These are phyloP conservation scores for Plenodomus lindquistii DNA, from an alignment of 2,329 filamentous ascomycete species.

Conservation along the genomic window DNA sequence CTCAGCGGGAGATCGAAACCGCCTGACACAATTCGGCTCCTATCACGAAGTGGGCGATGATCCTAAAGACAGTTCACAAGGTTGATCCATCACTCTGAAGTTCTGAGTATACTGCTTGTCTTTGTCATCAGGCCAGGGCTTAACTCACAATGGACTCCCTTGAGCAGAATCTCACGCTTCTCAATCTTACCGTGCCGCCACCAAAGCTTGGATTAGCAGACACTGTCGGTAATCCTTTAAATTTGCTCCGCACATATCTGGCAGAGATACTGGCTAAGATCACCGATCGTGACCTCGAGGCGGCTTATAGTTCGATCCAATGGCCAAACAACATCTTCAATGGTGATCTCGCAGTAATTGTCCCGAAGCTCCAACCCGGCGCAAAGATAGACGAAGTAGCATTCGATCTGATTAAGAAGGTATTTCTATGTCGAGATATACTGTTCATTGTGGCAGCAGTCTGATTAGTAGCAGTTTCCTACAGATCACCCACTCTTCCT, in stretches of 20 bases:
- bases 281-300: slow-evolving; percentile 13
- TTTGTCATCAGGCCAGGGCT: neutral
- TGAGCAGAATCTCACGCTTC: slow-evolving; percentile 2
- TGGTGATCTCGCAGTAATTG: slow-evolving; percentile 31
- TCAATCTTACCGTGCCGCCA: slow-evolving; percentile 2
- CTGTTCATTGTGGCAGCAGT: neutral
- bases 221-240: slow-evolving; percentile 29
- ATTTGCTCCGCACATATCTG: slow-evolving; percentile 28
- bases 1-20: too few species aligned
- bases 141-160: slow-evolving; percentile 8
- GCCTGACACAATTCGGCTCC: neutral
- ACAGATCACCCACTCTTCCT: slow-evolving; percentile 67
- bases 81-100: neutral
- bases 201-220: neutral
- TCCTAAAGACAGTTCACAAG: neutral
- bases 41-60: neutral
- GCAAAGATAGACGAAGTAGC: slow-evolving; percentile 20
- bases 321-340: slow-evolving; percentile 37
- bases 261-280: slow-evolving; percentile 22
- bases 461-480: slow-evolving; percentile 61
- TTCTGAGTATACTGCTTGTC: neutral
- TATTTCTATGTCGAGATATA: too few species aligned
- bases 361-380: slow-evolving; percentile 34
- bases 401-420: slow-evolving; percentile 27
- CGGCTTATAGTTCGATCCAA: slow-evolving; percentile 32